A percentile compares a stretch with the other conserved stretches of the same genome.
Evolutionary conservation across 1,284 basidiomycete genomes (phyloP).

Genomic region (Sanghuangporus weigelae): DNA sequence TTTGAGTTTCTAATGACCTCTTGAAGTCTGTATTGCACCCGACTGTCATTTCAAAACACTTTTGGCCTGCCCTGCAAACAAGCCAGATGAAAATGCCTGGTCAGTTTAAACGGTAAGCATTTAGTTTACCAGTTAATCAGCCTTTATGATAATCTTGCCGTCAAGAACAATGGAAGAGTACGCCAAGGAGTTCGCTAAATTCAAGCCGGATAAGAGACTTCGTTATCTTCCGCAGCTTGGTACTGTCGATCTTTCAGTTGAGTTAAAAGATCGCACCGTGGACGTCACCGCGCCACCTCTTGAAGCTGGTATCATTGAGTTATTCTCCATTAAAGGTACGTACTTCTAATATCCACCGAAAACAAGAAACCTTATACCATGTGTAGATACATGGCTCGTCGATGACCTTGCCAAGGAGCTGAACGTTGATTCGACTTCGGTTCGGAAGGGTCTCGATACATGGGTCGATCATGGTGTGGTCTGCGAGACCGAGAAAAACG

Average conservation of each 20-base stretch:
- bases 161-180: conserved; percentile 71
- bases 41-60: conserved; percentile 86
- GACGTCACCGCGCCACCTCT: conserved; percentile 78
- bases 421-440: conserved; percentile 53
- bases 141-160: not conserved
- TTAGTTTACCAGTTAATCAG: not conserved
- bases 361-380: not conserved
- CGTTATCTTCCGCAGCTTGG: conserved; percentile 86
- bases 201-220: conserved; percentile 88
- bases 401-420: conserved; percentile 63
- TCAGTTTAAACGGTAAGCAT: conserved; percentile 63
- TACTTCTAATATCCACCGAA: not conserved
- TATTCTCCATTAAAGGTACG: conserved; percentile 70
- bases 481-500: conserved; percentile 53
- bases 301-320: conserved; percentile 84
- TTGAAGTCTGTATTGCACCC: conserved; percentile 72
- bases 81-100: conserved; percentile 76
- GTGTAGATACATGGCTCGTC: conserved; percentile 45
- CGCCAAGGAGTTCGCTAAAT: conserved; percentile 65
- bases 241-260: conserved; percentile 70
- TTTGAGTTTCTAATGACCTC: conserved; percentile 2
- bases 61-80: conserved; percentile 84
- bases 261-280: conserved; percentile 74
- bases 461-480: conserved; percentile 84
- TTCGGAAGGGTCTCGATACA: conserved; percentile 70